These are phyloP conservation scores for Skeletonema tropicum DNA, from an alignment of 108 stramenopile genomes.

Conservation along the genomic window DNA sequence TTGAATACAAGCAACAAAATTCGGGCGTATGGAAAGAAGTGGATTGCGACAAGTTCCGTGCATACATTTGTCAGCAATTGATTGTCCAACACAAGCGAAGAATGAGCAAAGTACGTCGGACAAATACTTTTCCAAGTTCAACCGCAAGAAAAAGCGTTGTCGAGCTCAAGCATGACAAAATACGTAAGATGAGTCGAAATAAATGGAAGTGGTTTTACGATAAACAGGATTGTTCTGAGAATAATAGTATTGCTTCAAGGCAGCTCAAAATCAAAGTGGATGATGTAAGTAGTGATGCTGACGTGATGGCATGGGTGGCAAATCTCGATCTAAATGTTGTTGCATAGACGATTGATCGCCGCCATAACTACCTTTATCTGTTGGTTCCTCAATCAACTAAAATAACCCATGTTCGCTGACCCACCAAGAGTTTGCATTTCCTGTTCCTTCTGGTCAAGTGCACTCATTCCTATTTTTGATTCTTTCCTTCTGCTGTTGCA, in stretches of 20 bases:
- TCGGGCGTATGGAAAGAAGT: not conserved
- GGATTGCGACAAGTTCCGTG: not conserved
- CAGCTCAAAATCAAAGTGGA: not conserved
- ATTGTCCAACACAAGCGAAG: not conserved
- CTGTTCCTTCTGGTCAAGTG: conserved; percentile 54
- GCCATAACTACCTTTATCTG: too few species aligned
- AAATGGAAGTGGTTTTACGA: conserved; percentile 43
- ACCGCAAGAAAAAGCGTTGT: conserved; percentile 5
- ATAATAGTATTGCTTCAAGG: not conserved
- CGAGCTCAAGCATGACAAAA: conserved; percentile 13
- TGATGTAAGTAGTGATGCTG: not conserved
- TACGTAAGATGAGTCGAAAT: conserved; percentile 23
- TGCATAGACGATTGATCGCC: not conserved
- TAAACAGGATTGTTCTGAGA: not conserved
- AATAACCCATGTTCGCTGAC: conserved; percentile 51
- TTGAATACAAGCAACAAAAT: conserved; percentile 1
- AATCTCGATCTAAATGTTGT: conserved; percentile 15
- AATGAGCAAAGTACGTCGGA: conserved; percentile 2
- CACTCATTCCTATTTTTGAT: conserved; percentile 49
- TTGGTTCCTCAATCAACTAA: conserved; percentile 28
- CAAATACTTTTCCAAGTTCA: not conserved
- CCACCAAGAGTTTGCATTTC: conserved; percentile 69
- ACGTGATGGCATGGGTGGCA: conserved; percentile 24
- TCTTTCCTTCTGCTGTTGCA: conserved; percentile 64
- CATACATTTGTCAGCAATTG: conserved; percentile 10